phyloP scores from a whole-genome alignment of 306 rosid species.

The Castanospermum australe region DNA sequence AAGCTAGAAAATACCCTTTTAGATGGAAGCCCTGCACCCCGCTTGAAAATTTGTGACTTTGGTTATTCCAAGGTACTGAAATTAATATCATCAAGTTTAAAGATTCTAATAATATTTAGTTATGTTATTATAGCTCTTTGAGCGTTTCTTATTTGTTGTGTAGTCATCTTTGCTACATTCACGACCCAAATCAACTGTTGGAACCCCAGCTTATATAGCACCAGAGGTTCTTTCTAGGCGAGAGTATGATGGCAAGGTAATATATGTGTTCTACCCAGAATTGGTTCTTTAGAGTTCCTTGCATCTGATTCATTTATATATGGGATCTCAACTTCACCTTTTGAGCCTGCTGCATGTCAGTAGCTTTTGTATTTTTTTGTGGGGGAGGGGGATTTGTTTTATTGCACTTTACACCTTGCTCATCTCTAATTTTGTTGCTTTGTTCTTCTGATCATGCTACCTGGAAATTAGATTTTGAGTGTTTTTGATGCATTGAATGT shows the following conservation, averaged over 20 bases:
- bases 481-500: not conserved
- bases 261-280: not conserved
- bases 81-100: not conserved
- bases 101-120: not conserved
- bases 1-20: conserved; percentile 71
- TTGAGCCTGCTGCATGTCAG: not conserved
- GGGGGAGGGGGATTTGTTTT: not conserved
- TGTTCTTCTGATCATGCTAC: not conserved
- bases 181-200: conserved; percentile 74
- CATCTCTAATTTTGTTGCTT: not conserved
- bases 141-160: conserved; percentile 16
- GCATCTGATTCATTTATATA: not conserved
- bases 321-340: not conserved
- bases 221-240: conserved; percentile 75
- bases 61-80: conserved; percentile 69
- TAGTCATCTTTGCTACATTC: conserved; percentile 76
- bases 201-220: conserved; percentile 79
- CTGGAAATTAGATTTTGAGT: not conserved
- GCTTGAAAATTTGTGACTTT: conserved; percentile 75
- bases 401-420: not conserved
- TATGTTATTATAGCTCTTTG: not conserved
- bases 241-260: conserved; percentile 80
- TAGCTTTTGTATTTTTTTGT: not conserved
- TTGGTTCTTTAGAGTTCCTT: conserved; percentile 1
- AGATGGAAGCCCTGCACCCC: conserved; percentile 85